phyloP scores from a whole-genome alignment of 208 protist species.

The Wallacemonas sp. region DNA sequence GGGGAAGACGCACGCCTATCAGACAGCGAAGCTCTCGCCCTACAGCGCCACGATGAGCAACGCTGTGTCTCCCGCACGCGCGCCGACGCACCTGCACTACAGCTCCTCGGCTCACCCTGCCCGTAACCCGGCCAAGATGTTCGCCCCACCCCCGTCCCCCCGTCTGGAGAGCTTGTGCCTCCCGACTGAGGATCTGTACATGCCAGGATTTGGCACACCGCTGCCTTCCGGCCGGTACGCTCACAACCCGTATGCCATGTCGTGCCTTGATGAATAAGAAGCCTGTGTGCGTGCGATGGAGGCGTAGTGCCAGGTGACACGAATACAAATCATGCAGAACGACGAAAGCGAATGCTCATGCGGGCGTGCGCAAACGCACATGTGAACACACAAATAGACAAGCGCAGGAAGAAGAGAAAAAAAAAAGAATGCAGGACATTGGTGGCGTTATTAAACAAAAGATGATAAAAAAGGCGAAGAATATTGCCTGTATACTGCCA shows the following conservation, averaged over 20 bases:
- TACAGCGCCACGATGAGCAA: background rate
- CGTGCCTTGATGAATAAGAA: background rate
- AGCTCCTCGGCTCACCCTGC: conserved; percentile 7
- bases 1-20: background rate
- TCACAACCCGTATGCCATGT: conserved; percentile 7
- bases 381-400: too few species aligned
- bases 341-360: too few species aligned
- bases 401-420: too few species aligned
- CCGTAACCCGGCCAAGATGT: background rate
- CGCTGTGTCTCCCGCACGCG: background rate
- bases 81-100: conserved; percentile 14
- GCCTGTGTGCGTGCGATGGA: too few species aligned
- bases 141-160: conserved; percentile 7
- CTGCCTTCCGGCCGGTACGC: conserved; percentile 1
- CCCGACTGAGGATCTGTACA: background rate
- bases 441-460: too few species aligned
- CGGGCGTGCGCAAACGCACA: too few species aligned
- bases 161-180: background rate
- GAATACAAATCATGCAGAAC: background rate
- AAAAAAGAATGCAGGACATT: too few species aligned
- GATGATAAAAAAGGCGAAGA: too few species aligned
- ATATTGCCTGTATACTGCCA: too few species aligned
- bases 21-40: background rate
- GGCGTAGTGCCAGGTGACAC: too few species aligned
- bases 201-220: background rate